Evolutionary conservation across 495 filamentous ascomycete species (phyloP).

Genomic region (Cetradonia linearis): DNA sequence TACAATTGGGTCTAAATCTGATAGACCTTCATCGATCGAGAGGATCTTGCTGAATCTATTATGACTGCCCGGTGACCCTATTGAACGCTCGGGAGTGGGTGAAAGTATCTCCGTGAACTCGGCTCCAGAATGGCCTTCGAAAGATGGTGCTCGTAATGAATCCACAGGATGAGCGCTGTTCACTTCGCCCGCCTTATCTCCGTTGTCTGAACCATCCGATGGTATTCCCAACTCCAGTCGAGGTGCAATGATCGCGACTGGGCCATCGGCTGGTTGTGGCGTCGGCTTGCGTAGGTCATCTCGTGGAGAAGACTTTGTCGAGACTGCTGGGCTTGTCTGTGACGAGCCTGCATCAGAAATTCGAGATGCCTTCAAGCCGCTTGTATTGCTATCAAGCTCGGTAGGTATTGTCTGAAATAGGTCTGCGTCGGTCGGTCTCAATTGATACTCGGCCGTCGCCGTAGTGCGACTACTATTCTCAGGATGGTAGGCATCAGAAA

Average conservation of each 20-base stretch:
- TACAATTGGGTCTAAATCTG: background rate
- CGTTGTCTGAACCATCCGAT: constrained; percentile 7
- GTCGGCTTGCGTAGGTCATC: background rate
- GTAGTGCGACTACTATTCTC: background rate
- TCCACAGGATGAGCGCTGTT: background rate
- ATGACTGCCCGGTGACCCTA: constrained; percentile 20
- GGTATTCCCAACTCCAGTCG: background rate
- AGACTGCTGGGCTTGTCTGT: background rate
- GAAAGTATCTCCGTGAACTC: constrained; percentile 21
- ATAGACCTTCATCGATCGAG: constrained; percentile 20
- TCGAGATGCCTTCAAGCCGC: background rate
- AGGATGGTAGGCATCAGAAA: background rate
- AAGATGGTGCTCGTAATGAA: constrained; percentile 14
- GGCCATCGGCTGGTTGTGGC: background rate
- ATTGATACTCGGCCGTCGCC: background rate
- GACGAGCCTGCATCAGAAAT: background rate
- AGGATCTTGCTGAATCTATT: constrained; percentile 27
- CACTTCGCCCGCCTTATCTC: background rate
- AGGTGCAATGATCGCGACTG: background rate
- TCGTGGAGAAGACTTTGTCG: background rate
- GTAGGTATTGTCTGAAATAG: background rate
- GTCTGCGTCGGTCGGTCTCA: background rate
- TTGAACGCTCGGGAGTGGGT: constrained; percentile 25
- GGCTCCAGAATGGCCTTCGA: constrained; percentile 13
- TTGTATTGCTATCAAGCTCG: background rate